Percentiles rank a stretch among this genome's conserved stretches.
Conservation (phyloP, 2,329 filamentous ascomycete genomes). For the Samsoniella hepiali region DNA sequence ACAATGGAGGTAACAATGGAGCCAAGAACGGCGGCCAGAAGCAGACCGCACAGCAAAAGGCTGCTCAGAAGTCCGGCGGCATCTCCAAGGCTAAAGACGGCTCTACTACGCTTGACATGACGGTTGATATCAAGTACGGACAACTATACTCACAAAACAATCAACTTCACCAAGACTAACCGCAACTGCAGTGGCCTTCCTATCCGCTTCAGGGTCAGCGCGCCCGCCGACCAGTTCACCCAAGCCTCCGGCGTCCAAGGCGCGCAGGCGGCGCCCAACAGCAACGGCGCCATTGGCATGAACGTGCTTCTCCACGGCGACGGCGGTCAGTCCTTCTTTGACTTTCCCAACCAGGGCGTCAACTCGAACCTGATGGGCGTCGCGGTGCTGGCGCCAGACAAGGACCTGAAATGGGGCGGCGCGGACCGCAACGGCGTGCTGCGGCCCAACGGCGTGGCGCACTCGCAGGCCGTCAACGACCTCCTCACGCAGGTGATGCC, state of each 20-base stretch:
- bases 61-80: not conserved
- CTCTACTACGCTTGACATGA: constrained; percentile 53
- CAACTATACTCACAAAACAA: constrained; percentile 18
- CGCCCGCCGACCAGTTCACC: constrained; percentile 52
- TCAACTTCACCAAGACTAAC: not conserved
- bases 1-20: not conserved
- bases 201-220: constrained; percentile 55
- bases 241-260: constrained; percentile 47
- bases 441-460: constrained; percentile 53
- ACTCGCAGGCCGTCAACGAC: constrained; percentile 54
- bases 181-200: constrained; percentile 40
- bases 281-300: constrained; percentile 42
- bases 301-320: constrained; percentile 60
- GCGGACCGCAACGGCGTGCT: constrained; percentile 43
- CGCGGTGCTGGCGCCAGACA: constrained; percentile 51
- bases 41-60: not conserved
- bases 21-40: not conserved
- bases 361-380: constrained; percentile 50
- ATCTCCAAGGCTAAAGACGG: constrained; percentile 49
- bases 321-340: constrained; percentile 57
- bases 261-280: constrained; percentile 31
- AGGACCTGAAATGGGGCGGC: constrained; percentile 57
- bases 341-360: constrained; percentile 54
- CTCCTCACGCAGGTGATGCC: constrained; percentile 49
- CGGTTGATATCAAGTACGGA: constrained; percentile 51